Base-by-base conservation (phyloP, 257 asterid genomes). In the Salvia hispanica region DNA sequence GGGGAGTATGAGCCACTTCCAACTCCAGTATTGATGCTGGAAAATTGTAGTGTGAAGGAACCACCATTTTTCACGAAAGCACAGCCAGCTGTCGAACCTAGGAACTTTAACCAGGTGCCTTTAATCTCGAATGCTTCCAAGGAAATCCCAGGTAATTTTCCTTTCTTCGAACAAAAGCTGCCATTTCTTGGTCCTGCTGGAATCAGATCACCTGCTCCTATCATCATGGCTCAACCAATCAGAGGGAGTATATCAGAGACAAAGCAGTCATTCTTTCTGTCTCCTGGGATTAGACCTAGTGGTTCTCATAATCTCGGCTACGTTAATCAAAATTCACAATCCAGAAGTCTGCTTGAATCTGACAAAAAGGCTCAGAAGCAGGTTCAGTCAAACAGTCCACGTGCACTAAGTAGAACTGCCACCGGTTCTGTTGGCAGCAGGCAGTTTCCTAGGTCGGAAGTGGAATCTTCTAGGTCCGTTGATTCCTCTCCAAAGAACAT, bases 1-100 rank as follows among this genome's bases (percentile, higher is more conserved):
- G 98, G 96, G 69, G 99, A 95, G 69, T 95, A 91, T 33, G 99
- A 95, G 68, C 89, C 98, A 42, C 96, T 82, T 66, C 96, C 97
- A 37, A 89, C 97, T 68, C 87, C 98, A 0, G 77, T 87, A 31
- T 61, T 87, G 69, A 79, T 91, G 80, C 85, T 87, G 47, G 87
- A 83, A 77, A 87, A 84, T 59, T 75, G 81, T 70, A 67, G 56
- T 10, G 71, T 87, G 59, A 86, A 76, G 76, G 97, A 89, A 72
- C 94, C 95, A 2, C 81, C 85, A 0, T 89, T 83, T 67, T 77
- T 91, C 33, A 66, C 72, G 6, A 87, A 82, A 76, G 72, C 67
- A 34, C 77, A 72, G 21, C 83, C 66, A 6, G 51, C 68, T 58
- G 51, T 68, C 68, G 77, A 60, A 64, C 66, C 82, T 58, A 60